Conservation (phyloP, 345 rosid genomes). For the Litchi chinensis region DNA sequence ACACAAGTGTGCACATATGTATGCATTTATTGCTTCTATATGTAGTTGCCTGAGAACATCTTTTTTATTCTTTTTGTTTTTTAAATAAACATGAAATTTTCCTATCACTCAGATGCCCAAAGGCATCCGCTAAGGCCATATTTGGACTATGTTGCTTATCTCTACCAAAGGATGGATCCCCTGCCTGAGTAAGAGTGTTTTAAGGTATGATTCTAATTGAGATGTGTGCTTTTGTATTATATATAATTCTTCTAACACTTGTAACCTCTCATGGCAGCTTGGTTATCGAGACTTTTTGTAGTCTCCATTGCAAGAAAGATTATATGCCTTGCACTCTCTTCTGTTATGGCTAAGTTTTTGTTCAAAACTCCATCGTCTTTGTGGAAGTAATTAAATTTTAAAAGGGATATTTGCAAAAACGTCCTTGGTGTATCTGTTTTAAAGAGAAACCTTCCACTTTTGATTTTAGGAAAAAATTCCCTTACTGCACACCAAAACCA, state of each 20-base stretch:
- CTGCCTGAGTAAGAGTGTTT: conserved; percentile 92
- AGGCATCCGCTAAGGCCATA: conserved; percentile 76
- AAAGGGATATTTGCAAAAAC: too few species aligned
- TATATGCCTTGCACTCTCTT: conserved; percentile 20
- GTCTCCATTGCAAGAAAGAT: conserved; percentile 92
- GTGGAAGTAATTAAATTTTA: background rate
- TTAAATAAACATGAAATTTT: background rate
- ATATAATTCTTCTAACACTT: conserved; percentile 27
- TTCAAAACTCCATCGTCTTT: background rate
- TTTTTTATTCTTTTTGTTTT: background rate
- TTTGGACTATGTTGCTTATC: conserved; percentile 83
- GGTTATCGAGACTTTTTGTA: conserved; percentile 93
- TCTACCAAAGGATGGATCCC: conserved; percentile 89
- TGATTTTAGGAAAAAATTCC: too few species aligned
- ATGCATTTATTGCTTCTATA: background rate
- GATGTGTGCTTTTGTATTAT: background rate
- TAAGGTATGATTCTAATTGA: conserved; percentile 52
- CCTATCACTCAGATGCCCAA: conserved; percentile 44
- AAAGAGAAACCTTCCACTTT: too few species aligned
- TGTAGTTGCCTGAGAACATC: background rate
- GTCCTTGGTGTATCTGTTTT: too few species aligned
- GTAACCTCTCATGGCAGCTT: conserved; percentile 53
- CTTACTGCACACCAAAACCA: too few species aligned
- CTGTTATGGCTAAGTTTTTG: background rate
- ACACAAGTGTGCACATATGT: background rate